Conservation (phyloP, 495 filamentous ascomycete genomes). For the Glonium stellatum region DNA sequence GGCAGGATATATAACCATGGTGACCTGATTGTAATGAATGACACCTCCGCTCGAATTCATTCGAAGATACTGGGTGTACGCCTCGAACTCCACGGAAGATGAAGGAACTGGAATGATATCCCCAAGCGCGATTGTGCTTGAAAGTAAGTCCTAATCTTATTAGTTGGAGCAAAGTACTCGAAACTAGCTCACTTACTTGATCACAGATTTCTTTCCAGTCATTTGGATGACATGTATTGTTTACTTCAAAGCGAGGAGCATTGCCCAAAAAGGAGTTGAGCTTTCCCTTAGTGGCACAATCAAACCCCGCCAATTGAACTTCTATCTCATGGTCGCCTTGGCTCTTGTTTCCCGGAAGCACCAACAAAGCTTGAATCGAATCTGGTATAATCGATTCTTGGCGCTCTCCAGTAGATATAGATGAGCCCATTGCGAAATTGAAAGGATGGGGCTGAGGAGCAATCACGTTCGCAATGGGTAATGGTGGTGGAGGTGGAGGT, state of each 20-base stretch:
- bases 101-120: not conserved
- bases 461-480: not conserved
- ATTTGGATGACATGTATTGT: not conserved
- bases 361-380: not conserved
- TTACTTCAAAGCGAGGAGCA: not conserved
- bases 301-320: not conserved
- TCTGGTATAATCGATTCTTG: not conserved
- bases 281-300: not conserved
- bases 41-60: not conserved
- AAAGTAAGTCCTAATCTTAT: not conserved
- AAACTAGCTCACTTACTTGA: not conserved
- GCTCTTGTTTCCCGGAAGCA: not conserved
- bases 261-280: not conserved
- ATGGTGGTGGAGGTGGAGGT: not conserved
- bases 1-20: slow-evolving; percentile 6
- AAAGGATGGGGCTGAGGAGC: not conserved
- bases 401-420: not conserved
- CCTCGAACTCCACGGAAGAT: not conserved
- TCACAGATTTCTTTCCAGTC: not conserved
- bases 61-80: not conserved
- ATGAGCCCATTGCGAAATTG: not conserved
- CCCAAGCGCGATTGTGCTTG: not conserved
- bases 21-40: not conserved
- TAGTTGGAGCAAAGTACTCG: not conserved
- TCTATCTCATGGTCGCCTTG: not conserved